phyloP scores from a whole-genome alignment of 2,329 filamentous ascomycete species.

The Dactylella cylindrospora region DNA sequence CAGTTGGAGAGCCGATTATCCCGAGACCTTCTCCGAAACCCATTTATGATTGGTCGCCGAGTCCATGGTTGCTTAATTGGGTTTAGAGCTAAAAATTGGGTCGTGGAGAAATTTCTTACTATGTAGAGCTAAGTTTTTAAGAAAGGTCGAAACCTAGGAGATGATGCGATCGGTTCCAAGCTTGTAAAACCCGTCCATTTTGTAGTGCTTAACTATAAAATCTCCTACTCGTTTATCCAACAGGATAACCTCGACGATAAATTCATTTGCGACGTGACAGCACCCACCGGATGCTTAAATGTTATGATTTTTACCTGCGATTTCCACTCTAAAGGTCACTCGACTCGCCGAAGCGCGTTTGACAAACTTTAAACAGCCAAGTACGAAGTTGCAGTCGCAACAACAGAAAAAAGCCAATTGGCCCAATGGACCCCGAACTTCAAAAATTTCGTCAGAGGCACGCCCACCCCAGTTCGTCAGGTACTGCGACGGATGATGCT shows the following conservation, averaged over 20 bases:
- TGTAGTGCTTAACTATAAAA: not conserved
- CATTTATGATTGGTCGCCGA: constrained; percentile 7
- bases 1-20: not conserved
- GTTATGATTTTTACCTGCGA: not conserved
- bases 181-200: not conserved
- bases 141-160: not conserved
- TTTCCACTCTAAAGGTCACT: not conserved
- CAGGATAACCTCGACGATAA: not conserved
- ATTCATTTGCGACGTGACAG: not conserved
- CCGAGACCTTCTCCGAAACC: constrained; percentile 18
- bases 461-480: not conserved
- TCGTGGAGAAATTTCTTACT: not conserved
- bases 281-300: not conserved
- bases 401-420: too few species aligned
- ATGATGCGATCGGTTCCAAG: not conserved
- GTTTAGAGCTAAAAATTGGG: constrained; percentile 16
- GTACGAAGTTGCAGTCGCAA: too few species aligned
- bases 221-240: not conserved
- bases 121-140: not conserved
- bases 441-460: constrained; percentile 34
- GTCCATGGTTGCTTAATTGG: constrained; percentile 7
- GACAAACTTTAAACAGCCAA: too few species aligned
- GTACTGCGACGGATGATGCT: constrained; percentile 13
- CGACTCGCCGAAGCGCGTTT: not conserved
- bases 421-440: constrained; percentile 34